Conservation (phyloP, 345 rosid genomes). For the Stellera chamaejasme region DNA sequence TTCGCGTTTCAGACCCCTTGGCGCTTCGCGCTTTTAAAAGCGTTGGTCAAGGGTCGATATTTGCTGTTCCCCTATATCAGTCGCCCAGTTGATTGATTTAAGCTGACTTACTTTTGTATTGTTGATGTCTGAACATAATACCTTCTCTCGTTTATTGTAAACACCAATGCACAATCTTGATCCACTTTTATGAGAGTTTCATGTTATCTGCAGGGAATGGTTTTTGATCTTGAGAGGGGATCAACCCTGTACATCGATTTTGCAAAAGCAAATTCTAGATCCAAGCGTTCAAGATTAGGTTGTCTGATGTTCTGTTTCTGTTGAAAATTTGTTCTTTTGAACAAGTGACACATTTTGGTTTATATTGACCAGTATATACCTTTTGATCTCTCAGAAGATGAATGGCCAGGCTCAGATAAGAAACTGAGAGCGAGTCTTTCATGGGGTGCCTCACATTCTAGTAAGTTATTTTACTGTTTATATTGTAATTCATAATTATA, state of each 20-base stretch:
- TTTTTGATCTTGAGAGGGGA: constrained; percentile 86
- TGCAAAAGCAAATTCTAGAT: constrained; percentile 84
- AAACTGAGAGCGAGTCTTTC: constrained; percentile 38
- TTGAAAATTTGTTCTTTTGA: constrained; percentile 3
- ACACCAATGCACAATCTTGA: too few relatives aligned
- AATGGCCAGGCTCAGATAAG: constrained; percentile 48
- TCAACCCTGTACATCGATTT: constrained; percentile 68
- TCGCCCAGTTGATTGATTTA: neutral
- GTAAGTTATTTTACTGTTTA: constrained; percentile 30
- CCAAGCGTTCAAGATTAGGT: constrained; percentile 76
- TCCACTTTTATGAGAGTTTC: too few relatives aligned
- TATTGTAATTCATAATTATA: constrained; percentile 2
- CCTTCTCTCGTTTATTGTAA: neutral
- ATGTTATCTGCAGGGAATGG: constrained; percentile 51
- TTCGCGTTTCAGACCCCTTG: too few relatives aligned
- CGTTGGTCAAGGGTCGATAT: too few relatives aligned
- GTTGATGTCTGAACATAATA: too few relatives aligned
- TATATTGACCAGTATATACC: neutral
- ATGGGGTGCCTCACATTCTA: constrained; percentile 32
- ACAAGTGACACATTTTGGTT: constrained; percentile 1
- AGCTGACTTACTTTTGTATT: neutral
- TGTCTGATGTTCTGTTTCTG: constrained; percentile 11
- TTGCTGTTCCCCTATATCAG: too few relatives aligned
- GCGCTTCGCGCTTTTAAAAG: too few relatives aligned
- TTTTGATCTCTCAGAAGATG: constrained; percentile 33